Evolutionary conservation across 176 grass and related monocot genomes (phyloP).

Genomic region (Bonia amplexicaulis): DNA sequence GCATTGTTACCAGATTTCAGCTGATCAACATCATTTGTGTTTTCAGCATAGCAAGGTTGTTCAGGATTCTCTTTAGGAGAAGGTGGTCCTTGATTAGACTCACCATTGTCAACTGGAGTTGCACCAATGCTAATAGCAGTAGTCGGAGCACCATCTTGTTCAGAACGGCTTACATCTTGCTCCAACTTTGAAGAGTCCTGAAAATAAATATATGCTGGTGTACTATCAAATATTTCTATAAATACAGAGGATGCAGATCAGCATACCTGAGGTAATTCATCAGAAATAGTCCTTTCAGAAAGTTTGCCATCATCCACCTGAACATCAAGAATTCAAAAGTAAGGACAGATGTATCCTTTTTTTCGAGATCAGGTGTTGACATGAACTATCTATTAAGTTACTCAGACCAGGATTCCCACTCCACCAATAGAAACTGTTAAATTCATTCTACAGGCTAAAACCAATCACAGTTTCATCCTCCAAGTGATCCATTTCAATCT

Average conservation of each 20-base stretch:
- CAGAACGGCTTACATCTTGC: constrained; percentile 49
- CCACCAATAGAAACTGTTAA: neutral
- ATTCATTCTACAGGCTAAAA: constrained; percentile 22
- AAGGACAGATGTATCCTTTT: neutral
- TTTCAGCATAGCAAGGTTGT: constrained; percentile 15
- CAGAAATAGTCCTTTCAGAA: constrained; percentile 83
- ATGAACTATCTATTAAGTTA: neutral
- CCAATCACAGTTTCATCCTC: constrained; percentile 26
- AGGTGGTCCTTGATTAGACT: constrained; percentile 36
- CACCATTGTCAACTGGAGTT: constrained; percentile 45
- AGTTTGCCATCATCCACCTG: constrained; percentile 81
- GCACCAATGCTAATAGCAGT: constrained; percentile 29
- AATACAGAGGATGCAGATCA: constrained; percentile 14
- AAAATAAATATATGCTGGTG: constrained; percentile 17
- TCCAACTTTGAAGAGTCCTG: constrained; percentile 54
- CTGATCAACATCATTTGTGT: constrained; percentile 38
- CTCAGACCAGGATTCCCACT: neutral
- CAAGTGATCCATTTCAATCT: neutral
- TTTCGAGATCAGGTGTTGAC: neutral
- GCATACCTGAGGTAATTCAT: constrained; percentile 67
- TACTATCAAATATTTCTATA: constrained; percentile 10
- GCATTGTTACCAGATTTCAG: constrained; percentile 36
- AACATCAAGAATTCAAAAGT: constrained; percentile 28
- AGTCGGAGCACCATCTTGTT: constrained; percentile 43
- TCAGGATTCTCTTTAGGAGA: constrained; percentile 60